Evolutionary conservation across 331 rosid genomes (phyloP).

Genomic region (Saraca asoca): DNA sequence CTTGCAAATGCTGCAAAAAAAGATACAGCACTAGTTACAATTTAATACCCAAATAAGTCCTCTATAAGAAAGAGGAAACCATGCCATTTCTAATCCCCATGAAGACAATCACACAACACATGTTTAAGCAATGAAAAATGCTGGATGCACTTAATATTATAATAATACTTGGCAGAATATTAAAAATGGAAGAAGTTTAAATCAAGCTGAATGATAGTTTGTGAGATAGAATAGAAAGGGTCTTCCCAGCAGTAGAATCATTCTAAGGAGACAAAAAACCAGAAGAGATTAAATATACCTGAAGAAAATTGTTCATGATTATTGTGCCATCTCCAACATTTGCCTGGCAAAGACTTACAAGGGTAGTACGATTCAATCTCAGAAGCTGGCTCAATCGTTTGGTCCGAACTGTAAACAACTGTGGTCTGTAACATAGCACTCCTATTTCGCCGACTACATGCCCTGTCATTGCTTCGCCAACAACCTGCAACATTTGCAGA

Average conservation of each 20-base stretch:
- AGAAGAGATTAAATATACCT: slow-evolving; percentile 28
- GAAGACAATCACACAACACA: too few species aligned
- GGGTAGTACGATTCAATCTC: slow-evolving; percentile 59
- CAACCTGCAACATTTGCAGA: slow-evolving; percentile 46
- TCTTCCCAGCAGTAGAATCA: slow-evolving; percentile 1
- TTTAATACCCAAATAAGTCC: slow-evolving; percentile 1
- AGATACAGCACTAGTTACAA: not conserved
- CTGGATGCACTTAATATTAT: too few species aligned
- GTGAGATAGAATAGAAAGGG: slow-evolving; percentile 1
- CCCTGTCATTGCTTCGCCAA: slow-evolving; percentile 54
- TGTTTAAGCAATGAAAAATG: too few species aligned
- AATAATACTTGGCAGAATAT: too few species aligned
- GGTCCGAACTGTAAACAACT: slow-evolving; percentile 63
- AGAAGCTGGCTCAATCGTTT: slow-evolving; percentile 71
- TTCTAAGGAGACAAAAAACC: not conserved
- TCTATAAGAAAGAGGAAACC: not conserved
- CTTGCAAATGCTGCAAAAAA: slow-evolving; percentile 55
- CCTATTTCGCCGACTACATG: slow-evolving; percentile 75
- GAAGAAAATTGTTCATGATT: slow-evolving; percentile 73
- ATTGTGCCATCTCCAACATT: slow-evolving; percentile 79
- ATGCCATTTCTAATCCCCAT: too few species aligned
- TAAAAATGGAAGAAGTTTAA: not conserved
- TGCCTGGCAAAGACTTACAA: slow-evolving; percentile 58
- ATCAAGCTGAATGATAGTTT: not conserved
- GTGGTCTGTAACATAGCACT: slow-evolving; percentile 82